phyloP scores from a whole-genome alignment of 345 rosid species.

The Pugionium cornutum region DNA sequence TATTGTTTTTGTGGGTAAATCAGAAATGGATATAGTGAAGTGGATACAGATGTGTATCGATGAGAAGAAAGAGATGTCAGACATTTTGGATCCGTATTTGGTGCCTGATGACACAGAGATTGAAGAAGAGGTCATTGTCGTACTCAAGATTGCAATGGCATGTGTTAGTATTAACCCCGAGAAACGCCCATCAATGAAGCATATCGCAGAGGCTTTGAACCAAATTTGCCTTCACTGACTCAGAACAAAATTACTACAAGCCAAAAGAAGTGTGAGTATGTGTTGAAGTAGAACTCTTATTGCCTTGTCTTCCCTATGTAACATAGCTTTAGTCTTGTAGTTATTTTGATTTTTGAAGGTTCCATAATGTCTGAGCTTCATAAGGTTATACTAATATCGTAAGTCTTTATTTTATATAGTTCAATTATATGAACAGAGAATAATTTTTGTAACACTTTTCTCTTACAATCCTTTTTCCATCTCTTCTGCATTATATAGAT shows the following conservation, averaged over 20 bases:
- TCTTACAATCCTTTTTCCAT: too few relatives aligned
- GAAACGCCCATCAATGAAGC: conserved; percentile 78
- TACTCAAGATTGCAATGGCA: conserved; percentile 77
- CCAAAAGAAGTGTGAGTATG: not conserved
- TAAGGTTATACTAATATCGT: too few relatives aligned
- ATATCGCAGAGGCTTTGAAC: conserved; percentile 56
- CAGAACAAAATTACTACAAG: not conserved
- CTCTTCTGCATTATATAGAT: too few relatives aligned
- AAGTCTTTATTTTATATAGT: too few relatives aligned
- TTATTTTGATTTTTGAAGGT: not conserved
- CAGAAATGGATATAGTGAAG: too few relatives aligned
- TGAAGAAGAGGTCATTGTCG: conserved; percentile 85
- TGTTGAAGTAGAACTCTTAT: conserved; percentile 7
- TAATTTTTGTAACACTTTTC: not conserved
- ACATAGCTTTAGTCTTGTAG: conserved; percentile 16
- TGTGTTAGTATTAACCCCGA: conserved; percentile 71
- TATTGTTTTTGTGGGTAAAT: conserved; percentile 49
- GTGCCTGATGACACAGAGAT: conserved; percentile 66
- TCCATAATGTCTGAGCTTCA: too few relatives aligned
- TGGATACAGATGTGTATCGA: too few relatives aligned
- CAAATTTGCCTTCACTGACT: conserved; percentile 31
- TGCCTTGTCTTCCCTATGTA: conserved; percentile 11
- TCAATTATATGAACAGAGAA: not conserved
- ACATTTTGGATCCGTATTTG: conserved; percentile 18
- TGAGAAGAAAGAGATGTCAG: too few relatives aligned